Conservation (phyloP, 2,329 filamentous ascomycete genomes). For the Intubia oerlemansii region DNA sequence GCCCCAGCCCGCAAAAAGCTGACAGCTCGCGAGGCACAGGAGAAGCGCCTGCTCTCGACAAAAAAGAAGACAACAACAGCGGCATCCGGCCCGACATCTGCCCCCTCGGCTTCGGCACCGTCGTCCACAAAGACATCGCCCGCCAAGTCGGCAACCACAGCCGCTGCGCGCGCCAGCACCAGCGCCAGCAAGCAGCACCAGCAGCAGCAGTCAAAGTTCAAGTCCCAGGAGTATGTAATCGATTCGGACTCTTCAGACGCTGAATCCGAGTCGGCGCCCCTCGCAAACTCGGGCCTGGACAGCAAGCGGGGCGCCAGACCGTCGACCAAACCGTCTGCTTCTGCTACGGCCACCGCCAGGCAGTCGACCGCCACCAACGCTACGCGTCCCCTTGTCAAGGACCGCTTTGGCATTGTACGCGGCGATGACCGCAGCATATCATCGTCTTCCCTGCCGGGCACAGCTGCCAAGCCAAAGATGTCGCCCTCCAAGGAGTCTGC, state of each 20-base stretch:
- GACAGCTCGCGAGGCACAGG: slow-evolving; percentile 29
- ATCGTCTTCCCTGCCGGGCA: slow-evolving; percentile 7
- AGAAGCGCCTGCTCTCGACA: slow-evolving; percentile 29
- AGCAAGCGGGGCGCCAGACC: no score
- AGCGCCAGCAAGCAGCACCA: slow-evolving; percentile 14
- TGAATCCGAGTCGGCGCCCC: slow-evolving; percentile 16
- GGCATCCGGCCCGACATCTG: slow-evolving; percentile 3
- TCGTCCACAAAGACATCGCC: slow-evolving; percentile 14
- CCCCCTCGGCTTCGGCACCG: not conserved
- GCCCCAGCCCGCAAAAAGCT: slow-evolving; percentile 24
- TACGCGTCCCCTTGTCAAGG: slow-evolving; percentile 1
- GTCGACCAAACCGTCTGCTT: no score
- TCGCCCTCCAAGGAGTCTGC: slow-evolving; percentile 5
- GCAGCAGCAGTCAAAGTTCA: slow-evolving; percentile 16
- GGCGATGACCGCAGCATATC: no score
- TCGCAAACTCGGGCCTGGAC: slow-evolving; percentile 13
- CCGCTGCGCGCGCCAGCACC: slow-evolving; percentile 15
- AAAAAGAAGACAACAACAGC: slow-evolving; percentile 18
- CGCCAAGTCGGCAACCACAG: slow-evolving; percentile 21
- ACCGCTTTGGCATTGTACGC: no score
- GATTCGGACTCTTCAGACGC: slow-evolving; percentile 31
- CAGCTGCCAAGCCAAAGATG: slow-evolving; percentile 3
- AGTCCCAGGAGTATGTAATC: slow-evolving; percentile 33
- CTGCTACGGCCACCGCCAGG: slow-evolving; percentile 1
- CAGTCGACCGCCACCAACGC: not conserved